Evolutionary conservation across 177 flowering plant genomes (phyloP).

Genomic region (Telopea speciosissima): DNA sequence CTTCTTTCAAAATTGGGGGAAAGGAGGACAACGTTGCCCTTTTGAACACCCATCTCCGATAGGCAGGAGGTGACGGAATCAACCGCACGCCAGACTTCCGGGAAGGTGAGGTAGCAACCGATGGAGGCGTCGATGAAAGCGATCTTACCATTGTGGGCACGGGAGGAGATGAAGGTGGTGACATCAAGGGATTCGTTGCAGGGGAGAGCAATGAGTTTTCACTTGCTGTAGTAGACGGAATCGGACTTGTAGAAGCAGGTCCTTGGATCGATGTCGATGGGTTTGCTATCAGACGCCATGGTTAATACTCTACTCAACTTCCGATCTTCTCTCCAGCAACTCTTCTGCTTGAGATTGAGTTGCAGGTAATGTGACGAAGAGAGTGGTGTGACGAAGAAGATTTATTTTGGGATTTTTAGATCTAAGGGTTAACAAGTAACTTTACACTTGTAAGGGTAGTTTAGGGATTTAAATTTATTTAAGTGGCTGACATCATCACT

Average conservation of each 20-base stretch:
- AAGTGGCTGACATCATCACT: too few species aligned
- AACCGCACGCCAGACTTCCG: background rate
- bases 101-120: conserved; percentile 3
- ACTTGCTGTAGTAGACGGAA: conserved; percentile 57
- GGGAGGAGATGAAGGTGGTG: conserved; percentile 67
- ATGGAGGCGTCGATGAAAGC: conserved; percentile 15
- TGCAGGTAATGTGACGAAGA: too few species aligned
- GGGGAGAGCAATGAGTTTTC: conserved; percentile 44
- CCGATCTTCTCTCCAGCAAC: too few species aligned
- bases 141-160: conserved; percentile 30
- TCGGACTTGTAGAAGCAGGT: conserved; percentile 48
- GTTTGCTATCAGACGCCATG: background rate
- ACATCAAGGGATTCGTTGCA: conserved; percentile 36
- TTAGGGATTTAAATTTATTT: too few species aligned
- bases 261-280: conserved; percentile 26
- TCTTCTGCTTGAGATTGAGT: too few species aligned
- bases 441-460: too few species aligned
- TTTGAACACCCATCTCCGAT: background rate
- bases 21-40: conserved; percentile 13
- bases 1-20: conserved; percentile 12
- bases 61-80: conserved; percentile 5
- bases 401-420: too few species aligned
- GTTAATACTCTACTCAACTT: background rate
- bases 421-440: too few species aligned
- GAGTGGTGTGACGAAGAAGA: too few species aligned